These are phyloP conservation scores for Dalechampia spathulata DNA, from an alignment of 441 rosid species.

Conservation along the genomic window DNA sequence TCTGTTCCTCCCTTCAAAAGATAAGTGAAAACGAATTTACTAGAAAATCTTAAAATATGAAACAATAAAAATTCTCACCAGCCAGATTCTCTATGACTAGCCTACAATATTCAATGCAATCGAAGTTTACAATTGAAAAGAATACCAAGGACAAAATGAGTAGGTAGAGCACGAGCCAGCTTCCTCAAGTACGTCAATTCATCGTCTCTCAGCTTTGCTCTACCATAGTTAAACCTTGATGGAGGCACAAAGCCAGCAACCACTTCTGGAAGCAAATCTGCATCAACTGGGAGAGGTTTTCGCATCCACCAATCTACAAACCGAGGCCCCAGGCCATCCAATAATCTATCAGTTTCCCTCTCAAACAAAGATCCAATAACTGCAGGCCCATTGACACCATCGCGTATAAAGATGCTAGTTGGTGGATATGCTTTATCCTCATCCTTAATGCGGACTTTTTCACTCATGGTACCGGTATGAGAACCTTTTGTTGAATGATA, in stretches of 20 bases:
- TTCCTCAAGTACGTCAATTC: slow-evolving; percentile 73
- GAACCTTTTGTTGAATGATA: slow-evolving; percentile 14
- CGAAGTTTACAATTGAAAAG: slow-evolving; percentile 5
- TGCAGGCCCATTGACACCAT: slow-evolving; percentile 9
- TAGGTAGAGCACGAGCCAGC: slow-evolving; percentile 65
- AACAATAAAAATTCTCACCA: not conserved
- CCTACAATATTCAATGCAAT: slow-evolving; percentile 1
- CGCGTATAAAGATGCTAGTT: slow-evolving; percentile 12
- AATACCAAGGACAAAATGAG: slow-evolving; percentile 86
- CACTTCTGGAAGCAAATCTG: slow-evolving; percentile 63
- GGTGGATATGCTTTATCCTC: slow-evolving; percentile 14
- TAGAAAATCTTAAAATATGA: not conserved
- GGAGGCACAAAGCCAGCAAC: slow-evolving; percentile 66
- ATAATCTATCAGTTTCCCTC: slow-evolving; percentile 79
- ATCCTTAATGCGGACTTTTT: slow-evolving; percentile 11
- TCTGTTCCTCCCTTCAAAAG: slow-evolving; percentile 62
- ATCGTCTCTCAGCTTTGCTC: slow-evolving; percentile 42
- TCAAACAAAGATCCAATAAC: slow-evolving; percentile 48
- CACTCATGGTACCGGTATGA: not conserved
- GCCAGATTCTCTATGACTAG: not conserved
- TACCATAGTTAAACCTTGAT: slow-evolving; percentile 42
- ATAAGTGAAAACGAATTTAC: slow-evolving; percentile 7
- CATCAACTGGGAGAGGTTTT: slow-evolving; percentile 87
- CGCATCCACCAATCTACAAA: slow-evolving; percentile 91
- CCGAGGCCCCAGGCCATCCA: slow-evolving; percentile 83